Evolutionary conservation across 768 basidiomycete species (phyloP).

Genomic region (Leccinum pellstonianum): DNA sequence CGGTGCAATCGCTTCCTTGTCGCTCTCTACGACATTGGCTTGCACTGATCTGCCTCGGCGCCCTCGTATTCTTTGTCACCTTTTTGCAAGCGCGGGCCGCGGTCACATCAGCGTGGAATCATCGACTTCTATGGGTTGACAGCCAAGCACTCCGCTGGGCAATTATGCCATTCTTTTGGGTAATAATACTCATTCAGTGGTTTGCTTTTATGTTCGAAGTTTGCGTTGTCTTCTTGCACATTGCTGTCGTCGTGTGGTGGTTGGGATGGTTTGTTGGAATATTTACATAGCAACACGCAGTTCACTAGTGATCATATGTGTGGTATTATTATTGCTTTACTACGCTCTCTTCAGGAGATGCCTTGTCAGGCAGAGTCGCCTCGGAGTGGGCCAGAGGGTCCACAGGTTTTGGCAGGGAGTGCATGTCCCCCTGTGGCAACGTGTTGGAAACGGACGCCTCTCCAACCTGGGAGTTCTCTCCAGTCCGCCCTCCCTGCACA

Average conservation of each 20-base stretch:
- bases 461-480: slow-evolving; percentile 28
- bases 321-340: background rate
- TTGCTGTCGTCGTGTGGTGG: slow-evolving; percentile 71
- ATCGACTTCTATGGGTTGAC: slow-evolving; percentile 56
- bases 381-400: background rate
- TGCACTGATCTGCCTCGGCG: slow-evolving; percentile 52
- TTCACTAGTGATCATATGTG: background rate
- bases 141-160: slow-evolving; percentile 64
- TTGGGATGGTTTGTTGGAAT: slow-evolving; percentile 65
- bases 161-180: slow-evolving; percentile 60
- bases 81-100: slow-evolving; percentile 61
- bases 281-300: slow-evolving; percentile 32
- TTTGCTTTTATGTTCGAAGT: slow-evolving; percentile 59
- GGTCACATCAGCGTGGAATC: slow-evolving; percentile 50
- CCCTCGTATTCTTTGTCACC: slow-evolving; percentile 46
- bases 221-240: slow-evolving; percentile 54
- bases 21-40: slow-evolving; percentile 72
- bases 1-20: slow-evolving; percentile 53
- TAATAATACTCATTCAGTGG: slow-evolving; percentile 67
- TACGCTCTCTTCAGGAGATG: background rate
- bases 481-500: slow-evolving; percentile 51
- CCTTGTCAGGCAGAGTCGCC: slow-evolving; percentile 1
- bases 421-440: slow-evolving; percentile 2
- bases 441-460: slow-evolving; percentile 5
- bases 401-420: slow-evolving; percentile 4